These are phyloP conservation scores for Mycosphaerella sp. DNA, from an alignment of 2,329 filamentous ascomycete genomes.

Conservation along the genomic window DNA sequence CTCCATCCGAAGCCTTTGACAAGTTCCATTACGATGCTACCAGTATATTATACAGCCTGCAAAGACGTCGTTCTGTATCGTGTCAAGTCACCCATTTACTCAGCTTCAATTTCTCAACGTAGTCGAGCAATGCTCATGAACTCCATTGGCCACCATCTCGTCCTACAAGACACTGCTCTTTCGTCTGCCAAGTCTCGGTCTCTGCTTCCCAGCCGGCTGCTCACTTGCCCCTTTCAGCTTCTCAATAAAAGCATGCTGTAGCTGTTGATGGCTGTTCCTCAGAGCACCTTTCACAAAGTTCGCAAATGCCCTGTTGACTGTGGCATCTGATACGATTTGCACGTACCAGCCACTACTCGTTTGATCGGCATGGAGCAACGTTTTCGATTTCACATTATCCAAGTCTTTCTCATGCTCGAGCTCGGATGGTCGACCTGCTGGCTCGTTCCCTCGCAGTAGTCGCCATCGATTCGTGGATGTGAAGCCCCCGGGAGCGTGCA, in stretches of 20 bases:
- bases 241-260: slow-evolving; percentile 30
- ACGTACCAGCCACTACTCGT: slow-evolving; percentile 27
- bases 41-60: too few relatives aligned
- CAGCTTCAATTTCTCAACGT: too few relatives aligned
- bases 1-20: too few relatives aligned
- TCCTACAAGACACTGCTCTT: slow-evolving; percentile 13
- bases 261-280: slow-evolving; percentile 29
- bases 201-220: slow-evolving; percentile 9
- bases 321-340: slow-evolving; percentile 32
- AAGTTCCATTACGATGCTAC: too few relatives aligned
- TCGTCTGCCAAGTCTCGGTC: slow-evolving; percentile 22
- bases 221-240: slow-evolving; percentile 23
- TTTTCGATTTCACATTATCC: slow-evolving; percentile 20
- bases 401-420: slow-evolving; percentile 6
- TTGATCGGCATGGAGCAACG: slow-evolving; percentile 22
- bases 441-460: slow-evolving; percentile 22
- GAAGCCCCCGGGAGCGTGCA: slow-evolving; percentile 33
- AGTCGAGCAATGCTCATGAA: background rate
- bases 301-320: slow-evolving; percentile 29
- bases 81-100: too few relatives aligned
- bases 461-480: slow-evolving; percentile 32
- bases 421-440: slow-evolving; percentile 1
- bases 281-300: slow-evolving; percentile 32
- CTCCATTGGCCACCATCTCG: background rate
- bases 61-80: background rate